A percentile compares a stretch with the other conserved stretches of the same genome.
These are phyloP conservation scores for Trichoderma arundinaceum DNA, from an alignment of 2,329 filamentous ascomycete species.

Conservation along the genomic window DNA sequence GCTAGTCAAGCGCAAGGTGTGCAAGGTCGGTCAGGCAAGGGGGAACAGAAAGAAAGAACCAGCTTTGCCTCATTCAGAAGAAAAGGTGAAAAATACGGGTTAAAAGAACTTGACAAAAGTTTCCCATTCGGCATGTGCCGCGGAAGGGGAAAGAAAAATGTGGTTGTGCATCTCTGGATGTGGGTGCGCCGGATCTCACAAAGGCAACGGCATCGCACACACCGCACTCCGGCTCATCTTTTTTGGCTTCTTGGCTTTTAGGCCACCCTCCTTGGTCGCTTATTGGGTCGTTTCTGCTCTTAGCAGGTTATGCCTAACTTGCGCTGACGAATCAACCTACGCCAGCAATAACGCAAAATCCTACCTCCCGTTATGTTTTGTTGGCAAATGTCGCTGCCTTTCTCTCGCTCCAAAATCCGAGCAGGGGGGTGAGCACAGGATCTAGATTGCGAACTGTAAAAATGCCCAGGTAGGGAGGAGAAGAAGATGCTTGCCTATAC, in stretches of 20 bases:
- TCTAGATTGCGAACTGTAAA: background rate
- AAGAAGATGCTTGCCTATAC: too few relatives aligned
- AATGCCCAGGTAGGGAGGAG: too few relatives aligned
- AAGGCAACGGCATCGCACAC: background rate
- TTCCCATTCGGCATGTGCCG: background rate
- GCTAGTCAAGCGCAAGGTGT: constrained; percentile 1
- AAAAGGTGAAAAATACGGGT: background rate
- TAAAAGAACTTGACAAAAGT: background rate
- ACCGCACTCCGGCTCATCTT: background rate
- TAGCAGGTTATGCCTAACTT: background rate
- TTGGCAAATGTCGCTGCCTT: background rate
- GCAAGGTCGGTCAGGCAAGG: background rate
- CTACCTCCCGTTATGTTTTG: background rate
- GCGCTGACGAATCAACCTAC: constrained; percentile 23
- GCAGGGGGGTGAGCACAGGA: background rate
- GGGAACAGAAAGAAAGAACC: background rate
- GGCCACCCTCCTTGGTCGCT: background rate
- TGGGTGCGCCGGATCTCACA: constrained; percentile 7
- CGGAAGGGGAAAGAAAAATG: too few relatives aligned
- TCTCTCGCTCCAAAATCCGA: background rate
- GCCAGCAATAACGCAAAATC: constrained; percentile 9
- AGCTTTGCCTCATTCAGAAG: background rate
- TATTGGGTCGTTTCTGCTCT: background rate
- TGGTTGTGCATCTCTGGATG: background rate
- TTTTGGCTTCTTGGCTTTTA: too few relatives aligned